Percentiles rank a stretch among this genome's conserved stretches.
These are phyloP conservation scores for Aspergillus bridgeri DNA, from an alignment of 495 filamentous ascomycete species.

Conservation along the genomic window DNA sequence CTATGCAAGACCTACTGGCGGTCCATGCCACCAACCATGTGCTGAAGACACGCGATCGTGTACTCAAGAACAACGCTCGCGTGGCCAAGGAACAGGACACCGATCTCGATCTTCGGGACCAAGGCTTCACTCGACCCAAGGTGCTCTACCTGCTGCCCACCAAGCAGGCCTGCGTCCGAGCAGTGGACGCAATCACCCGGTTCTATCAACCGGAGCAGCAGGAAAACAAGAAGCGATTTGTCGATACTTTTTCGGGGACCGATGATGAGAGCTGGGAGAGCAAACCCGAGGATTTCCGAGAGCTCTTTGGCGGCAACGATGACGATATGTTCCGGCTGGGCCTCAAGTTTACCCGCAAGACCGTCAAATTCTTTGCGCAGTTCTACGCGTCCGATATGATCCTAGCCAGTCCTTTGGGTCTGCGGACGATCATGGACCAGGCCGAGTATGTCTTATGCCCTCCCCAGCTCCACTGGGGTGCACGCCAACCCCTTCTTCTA, in stretches of 20 bases:
- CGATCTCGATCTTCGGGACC: slow-evolving; percentile 79
- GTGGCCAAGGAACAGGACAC: slow-evolving; percentile 57
- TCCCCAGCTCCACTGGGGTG: background rate
- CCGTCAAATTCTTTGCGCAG: slow-evolving; percentile 88
- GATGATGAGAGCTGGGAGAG: slow-evolving; percentile 61
- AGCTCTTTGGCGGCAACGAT: slow-evolving; percentile 89
- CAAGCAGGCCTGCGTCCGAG: slow-evolving; percentile 73
- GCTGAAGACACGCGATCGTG: slow-evolving; percentile 85
- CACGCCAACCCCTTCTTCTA: background rate
- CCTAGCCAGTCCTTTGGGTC: slow-evolving; percentile 79
- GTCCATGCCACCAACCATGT: slow-evolving; percentile 88
- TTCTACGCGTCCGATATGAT: slow-evolving; percentile 98
- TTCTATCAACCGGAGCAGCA: slow-evolving; percentile 82
- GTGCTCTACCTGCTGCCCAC: slow-evolving; percentile 87
- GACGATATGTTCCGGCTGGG: slow-evolving; percentile 95
- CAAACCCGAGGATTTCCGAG: slow-evolving; percentile 83
- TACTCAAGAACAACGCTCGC: slow-evolving; percentile 86
- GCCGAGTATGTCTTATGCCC: slow-evolving; percentile 42
- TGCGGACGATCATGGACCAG: slow-evolving; percentile 84
- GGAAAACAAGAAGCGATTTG: slow-evolving; percentile 90
- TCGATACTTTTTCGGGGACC: slow-evolving; percentile 68
- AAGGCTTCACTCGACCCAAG: slow-evolving; percentile 94
- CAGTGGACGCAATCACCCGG: slow-evolving; percentile 67
- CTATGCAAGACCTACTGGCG: slow-evolving; percentile 67
- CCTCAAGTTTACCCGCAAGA: slow-evolving; percentile 92